phyloP scores from a whole-genome alignment of 139 green algal species.

The Chlamydomonas incerta region DNA sequence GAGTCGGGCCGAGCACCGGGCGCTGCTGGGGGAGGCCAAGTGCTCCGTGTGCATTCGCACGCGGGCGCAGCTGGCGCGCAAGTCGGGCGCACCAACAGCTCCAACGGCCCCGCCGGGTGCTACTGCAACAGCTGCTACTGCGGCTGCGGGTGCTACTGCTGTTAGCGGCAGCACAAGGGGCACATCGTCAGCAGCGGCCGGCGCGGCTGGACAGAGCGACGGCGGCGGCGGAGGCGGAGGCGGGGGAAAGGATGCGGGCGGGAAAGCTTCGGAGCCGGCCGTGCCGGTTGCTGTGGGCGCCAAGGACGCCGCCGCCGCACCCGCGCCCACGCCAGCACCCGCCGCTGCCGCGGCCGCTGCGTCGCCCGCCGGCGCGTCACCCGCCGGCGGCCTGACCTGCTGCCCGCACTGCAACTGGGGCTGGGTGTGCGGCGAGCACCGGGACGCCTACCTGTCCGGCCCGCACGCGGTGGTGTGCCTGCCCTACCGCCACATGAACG shows the following conservation, averaged over 20 bases:
- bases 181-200: no score
- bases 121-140: neutral
- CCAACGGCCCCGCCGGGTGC: no score
- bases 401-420: slow-evolving; percentile 41
- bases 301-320: neutral
- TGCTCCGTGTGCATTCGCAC: slow-evolving; percentile 37
- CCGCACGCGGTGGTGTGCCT: slow-evolving; percentile 18
- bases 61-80: slow-evolving; percentile 6
- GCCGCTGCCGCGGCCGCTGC: neutral
- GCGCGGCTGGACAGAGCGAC: no score
- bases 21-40: slow-evolving; percentile 16
- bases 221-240: no score
- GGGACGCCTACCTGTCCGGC: slow-evolving; percentile 3
- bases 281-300: no score
- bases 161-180: no score
- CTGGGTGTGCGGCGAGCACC: slow-evolving; percentile 14
- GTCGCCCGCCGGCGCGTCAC: neutral
- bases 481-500: slow-evolving; percentile 27
- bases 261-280: no score
- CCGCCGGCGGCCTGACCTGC: neutral
- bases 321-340: neutral
- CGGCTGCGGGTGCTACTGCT: neutral
- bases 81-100: neutral
- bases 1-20: slow-evolving; percentile 11
- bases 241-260: neutral